Percentiles rank a stretch among this genome's conserved stretches.
Conservation (phyloP, 495 filamentous ascomycete genomes). For the Daldinia decipiens region DNA sequence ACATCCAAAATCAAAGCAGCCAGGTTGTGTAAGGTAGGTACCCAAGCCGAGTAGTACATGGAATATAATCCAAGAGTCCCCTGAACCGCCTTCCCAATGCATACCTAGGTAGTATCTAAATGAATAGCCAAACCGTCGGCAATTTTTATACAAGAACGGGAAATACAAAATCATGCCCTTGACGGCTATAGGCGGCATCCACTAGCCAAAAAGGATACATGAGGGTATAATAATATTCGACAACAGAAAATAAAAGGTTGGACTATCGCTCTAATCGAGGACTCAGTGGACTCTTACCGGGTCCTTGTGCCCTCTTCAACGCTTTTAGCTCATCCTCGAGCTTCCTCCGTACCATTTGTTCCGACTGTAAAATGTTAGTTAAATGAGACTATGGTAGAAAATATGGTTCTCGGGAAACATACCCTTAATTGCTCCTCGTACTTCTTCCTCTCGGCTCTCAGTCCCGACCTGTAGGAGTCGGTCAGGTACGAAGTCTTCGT, state of each 20-base stretch:
- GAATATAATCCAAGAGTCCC: conserved; percentile 39
- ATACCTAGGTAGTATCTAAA: conserved; percentile 31
- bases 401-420: conserved; percentile 27
- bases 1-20: conserved; percentile 28
- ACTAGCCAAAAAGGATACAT: conserved; percentile 30
- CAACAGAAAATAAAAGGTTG: conserved; percentile 21
- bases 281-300: conserved; percentile 52
- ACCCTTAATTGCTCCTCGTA: conserved; percentile 62
- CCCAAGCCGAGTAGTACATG: not conserved
- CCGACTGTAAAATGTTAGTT: conserved; percentile 51
- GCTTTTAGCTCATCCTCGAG: conserved; percentile 58
- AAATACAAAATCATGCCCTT: conserved; percentile 29
- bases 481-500: conserved; percentile 48
- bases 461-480: conserved; percentile 45
- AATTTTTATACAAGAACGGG: conserved; percentile 35
- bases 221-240: conserved; percentile 37
- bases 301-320: conserved; percentile 49
- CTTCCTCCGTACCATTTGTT: conserved; percentile 57
- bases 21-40: conserved; percentile 12
- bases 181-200: conserved; percentile 13
- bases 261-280: conserved; percentile 32
- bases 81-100: conserved; percentile 41
- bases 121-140: conserved; percentile 23
- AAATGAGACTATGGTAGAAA: not conserved
- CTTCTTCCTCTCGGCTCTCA: conserved; percentile 63